Evolutionary conservation across 495 filamentous ascomycete genomes (phyloP), one percentile per base, ranked within the genome.

Genomic region (Aspergillus incahuasiensis): DNA sequence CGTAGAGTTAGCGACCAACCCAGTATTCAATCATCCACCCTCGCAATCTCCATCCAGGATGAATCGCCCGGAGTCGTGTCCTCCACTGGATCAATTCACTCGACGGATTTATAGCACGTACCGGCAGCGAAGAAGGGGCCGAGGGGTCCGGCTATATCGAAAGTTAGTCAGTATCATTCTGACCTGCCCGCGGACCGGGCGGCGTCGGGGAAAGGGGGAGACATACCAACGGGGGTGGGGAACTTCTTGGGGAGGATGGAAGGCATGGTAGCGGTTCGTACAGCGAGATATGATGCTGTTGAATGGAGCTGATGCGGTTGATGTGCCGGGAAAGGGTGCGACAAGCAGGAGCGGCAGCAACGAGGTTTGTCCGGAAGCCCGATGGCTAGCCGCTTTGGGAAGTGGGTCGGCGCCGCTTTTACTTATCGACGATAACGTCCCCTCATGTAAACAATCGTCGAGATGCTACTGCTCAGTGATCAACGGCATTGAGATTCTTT

Each of bases 101-200:
- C 32, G 22, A 20, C 53, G 45, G 18, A 16, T 52, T 32, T 18
- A 54, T 34, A 34, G 57, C 56, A 63, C 91, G 69, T 92, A 97
- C 92, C 91, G 69, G 92, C 92, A 77, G 82, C 77, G 81, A 87
- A 95, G 84, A 97, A 97, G 52, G 92, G 92, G 67, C 81, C 84
- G 84, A 95, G 82, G 60, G 92, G 91, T 78, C 80, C 75, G 77
- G 88, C 92, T 97, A 72, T 76, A 65, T 55, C 46, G 55, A 56
- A 54, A 48, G 54, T 60, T 66, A 63, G 67, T 73, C 56, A 74
- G 68, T 72, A 51, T 42, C 16, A 35, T 49, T 21, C 48, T 25
- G 20, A 11, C 12, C 19, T 18, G 7, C 1, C 9, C 6, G 18
- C 19, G 13, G 4, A 24, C 6, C 20, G 20, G 12, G 30, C 19